phyloP scores from a whole-genome alignment of 768 basidiomycete species.

The Agaricus bisporus region DNA sequence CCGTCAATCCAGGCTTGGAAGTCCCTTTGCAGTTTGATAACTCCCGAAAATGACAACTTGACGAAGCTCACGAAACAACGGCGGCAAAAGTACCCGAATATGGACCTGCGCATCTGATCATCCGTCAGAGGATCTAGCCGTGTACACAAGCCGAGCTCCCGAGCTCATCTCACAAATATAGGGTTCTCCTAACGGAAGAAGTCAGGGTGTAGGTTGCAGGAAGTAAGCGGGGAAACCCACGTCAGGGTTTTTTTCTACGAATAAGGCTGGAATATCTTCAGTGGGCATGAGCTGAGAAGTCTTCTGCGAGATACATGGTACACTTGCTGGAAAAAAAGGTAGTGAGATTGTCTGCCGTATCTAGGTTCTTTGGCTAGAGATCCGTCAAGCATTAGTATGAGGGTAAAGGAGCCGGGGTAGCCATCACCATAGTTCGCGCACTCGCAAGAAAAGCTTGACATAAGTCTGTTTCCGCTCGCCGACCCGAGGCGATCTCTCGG shows the following conservation, averaged over 20 bases:
- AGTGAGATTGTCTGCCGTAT: slow-evolving; percentile 52
- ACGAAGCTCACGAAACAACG: slow-evolving; percentile 69
- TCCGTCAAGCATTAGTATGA: neutral
- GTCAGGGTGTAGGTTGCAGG: neutral
- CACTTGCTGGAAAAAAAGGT: slow-evolving; percentile 52
- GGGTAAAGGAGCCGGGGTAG: too few relatives aligned
- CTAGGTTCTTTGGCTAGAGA: slow-evolving; percentile 33
- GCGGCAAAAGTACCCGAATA: slow-evolving; percentile 78
- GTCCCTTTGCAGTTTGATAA: slow-evolving; percentile 60
- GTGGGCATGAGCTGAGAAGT: neutral
- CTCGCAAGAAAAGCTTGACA: slow-evolving; percentile 40
- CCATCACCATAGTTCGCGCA: slow-evolving; percentile 32
- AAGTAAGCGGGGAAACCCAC: neutral
- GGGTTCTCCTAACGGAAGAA: slow-evolving; percentile 16
- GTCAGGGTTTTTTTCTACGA: slow-evolving; percentile 38
- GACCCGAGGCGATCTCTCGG: slow-evolving; percentile 36
- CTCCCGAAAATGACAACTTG: slow-evolving; percentile 71
- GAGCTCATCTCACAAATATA: slow-evolving; percentile 15
- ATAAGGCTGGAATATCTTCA: slow-evolving; percentile 51
- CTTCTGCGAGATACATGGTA: neutral
- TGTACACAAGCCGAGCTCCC: neutral
- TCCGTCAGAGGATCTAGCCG: neutral
- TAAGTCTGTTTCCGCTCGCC: slow-evolving; percentile 34
- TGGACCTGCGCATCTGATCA: slow-evolving; percentile 62
- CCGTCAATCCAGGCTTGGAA: slow-evolving; percentile 61